Percentiles rank a stretch among this genome's conserved stretches.
phyloP scores from a whole-genome alignment of 1,284 basidiomycete species.

The Melampsora larici-populina region DNA sequence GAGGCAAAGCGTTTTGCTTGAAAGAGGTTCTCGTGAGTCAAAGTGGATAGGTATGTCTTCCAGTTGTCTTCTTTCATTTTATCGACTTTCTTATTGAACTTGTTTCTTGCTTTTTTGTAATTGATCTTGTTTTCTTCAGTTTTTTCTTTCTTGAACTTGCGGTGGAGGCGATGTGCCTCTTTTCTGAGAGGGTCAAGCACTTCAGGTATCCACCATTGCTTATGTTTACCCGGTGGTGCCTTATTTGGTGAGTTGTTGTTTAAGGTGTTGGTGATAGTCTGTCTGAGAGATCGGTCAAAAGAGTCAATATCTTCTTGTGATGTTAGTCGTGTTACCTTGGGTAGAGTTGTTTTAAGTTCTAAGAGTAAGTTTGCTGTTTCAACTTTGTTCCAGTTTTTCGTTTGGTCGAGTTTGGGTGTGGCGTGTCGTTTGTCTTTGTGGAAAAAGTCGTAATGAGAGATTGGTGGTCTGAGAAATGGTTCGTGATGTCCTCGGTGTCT shows the following conservation, averaged over 20 bases:
- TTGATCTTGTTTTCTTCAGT: too few species aligned
- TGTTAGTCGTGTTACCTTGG: not conserved
- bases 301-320: not conserved
- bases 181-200: too few species aligned
- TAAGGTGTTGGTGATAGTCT: not conserved
- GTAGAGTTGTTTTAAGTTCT: not conserved
- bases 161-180: too few species aligned
- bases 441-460: slow-evolving; percentile 6
- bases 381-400: not conserved
- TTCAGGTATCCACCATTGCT: too few species aligned
- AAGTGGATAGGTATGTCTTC: too few species aligned
- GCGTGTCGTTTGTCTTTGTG: not conserved
- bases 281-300: not conserved
- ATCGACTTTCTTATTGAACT: too few species aligned
- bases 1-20: too few species aligned
- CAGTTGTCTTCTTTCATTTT: too few species aligned
- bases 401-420: not conserved
- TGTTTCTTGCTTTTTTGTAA: too few species aligned
- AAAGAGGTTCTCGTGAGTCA: too few species aligned
- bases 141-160: too few species aligned
- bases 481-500: not conserved
- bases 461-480: slow-evolving; percentile 31
- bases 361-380: not conserved
- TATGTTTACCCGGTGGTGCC: not conserved
- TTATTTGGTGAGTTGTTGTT: not conserved